Conservation (phyloP, 2,329 filamentous ascomycete genomes). For the Davidsoniella eucalypti region DNA sequence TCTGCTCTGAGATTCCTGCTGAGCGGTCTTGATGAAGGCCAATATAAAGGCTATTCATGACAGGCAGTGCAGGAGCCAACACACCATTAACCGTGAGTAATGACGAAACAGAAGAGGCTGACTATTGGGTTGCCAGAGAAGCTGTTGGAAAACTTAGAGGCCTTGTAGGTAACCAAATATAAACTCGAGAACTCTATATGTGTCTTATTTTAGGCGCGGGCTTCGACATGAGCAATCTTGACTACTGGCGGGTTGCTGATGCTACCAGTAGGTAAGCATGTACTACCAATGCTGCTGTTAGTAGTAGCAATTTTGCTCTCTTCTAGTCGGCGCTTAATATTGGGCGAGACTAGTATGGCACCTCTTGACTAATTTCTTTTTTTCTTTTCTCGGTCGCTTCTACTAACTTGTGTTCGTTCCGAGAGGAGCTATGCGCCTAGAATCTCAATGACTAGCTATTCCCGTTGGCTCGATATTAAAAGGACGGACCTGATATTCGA, state of each 20-base stretch:
- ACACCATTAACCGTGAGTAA: no score
- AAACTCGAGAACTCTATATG: not conserved
- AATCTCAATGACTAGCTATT: not conserved
- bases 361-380: not conserved
- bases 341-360: not conserved
- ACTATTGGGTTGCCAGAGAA: no score
- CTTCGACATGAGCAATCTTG: not conserved
- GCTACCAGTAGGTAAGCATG: no score
- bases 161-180: not conserved
- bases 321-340: slow-evolving; percentile 3
- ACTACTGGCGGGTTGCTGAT: no score
- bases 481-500: no score
- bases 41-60: not conserved
- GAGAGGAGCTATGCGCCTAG: not conserved
- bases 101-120: no score
- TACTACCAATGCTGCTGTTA: not conserved
- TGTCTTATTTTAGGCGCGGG: not conserved
- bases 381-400: not conserved
- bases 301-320: not conserved
- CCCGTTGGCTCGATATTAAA: not conserved
- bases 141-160: no score
- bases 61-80: not conserved
- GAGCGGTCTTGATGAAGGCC: not conserved
- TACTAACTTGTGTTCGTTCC: no score
- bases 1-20: not conserved